Base-by-base conservation (phyloP, 2,329 filamentous ascomycete genomes). In the Monilinia fructigena region DNA sequence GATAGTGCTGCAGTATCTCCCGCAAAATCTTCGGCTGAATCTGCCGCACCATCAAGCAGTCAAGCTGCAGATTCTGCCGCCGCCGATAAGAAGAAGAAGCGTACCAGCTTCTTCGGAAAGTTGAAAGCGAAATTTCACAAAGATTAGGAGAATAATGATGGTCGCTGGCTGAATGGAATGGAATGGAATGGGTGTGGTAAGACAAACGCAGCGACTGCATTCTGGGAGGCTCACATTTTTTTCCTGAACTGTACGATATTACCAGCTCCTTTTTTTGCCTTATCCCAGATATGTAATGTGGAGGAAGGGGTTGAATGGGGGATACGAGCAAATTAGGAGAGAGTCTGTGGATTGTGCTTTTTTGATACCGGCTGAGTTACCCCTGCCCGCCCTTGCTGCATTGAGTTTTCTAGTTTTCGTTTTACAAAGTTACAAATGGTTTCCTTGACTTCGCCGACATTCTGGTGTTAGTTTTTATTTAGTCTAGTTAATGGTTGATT, bases 111-210 rank as follows among this genome's bases (percentile, higher is more conserved):
- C 63, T 76, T 79, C 50, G 76, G 77, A 42, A 81, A 79, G 73
- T 70, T 86, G 66, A 85, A 84, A 79, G 82, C 82, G 70, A 85
- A 83, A 76, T 77, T 85, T 50, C 68, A 74, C 66, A 76, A 76
- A 68, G 70, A 76, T 48, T 74, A 74, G 66, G 45, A 62, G 47
- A 8, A 28, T 68, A 61, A 61, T 35, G 28, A 50, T 53, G 52
- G 54, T 47, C 47, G 38, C 55, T 61, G 45, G n/a, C n/a, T n/a
- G 42, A 48, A 61, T 45, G 31, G 31, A 48, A 61, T 45, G 47
- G n/a, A 48, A 61, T 52, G 31, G 31, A 48, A 61, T 45, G 47
- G n/a, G 28, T 26, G 28, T 53, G 55, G 40, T 47, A 26, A 47
- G 31, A 61, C 63, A 60, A 42, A 45, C 47, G 47, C 63, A 61